Conservation (phyloP, 2,329 filamentous ascomycete genomes). For the Pseudodiploospora longispora region DNA sequence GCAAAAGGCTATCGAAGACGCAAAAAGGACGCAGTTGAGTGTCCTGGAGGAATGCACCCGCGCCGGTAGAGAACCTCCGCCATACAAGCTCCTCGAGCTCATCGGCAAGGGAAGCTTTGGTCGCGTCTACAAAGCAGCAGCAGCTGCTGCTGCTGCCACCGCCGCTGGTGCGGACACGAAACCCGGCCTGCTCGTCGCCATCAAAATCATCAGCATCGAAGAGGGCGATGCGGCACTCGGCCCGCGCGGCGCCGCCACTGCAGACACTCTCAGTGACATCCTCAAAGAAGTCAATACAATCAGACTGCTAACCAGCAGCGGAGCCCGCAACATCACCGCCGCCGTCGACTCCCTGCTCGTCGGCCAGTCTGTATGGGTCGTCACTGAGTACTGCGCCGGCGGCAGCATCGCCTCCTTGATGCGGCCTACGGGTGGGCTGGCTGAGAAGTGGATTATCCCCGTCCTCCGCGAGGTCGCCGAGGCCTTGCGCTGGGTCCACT, state of each 20-base stretch:
- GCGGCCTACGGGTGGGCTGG: constrained; percentile 57
- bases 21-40: constrained; percentile 55
- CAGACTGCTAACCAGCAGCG: constrained; percentile 62
- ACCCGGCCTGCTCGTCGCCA: constrained; percentile 45
- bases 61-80: constrained; percentile 49
- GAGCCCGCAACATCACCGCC: constrained; percentile 69
- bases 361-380: constrained; percentile 74
- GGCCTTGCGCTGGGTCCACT: constrained; percentile 58
- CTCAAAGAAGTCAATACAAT: constrained; percentile 57
- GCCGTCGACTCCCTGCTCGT: constrained; percentile 71
- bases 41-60: constrained; percentile 54
- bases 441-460: constrained; percentile 62
- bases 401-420: constrained; percentile 69
- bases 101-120: constrained; percentile 69
- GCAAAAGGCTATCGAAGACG: constrained; percentile 57
- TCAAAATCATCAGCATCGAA: constrained; percentile 73
- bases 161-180: constrained; percentile 12
- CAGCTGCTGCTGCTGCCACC: constrained; percentile 16
- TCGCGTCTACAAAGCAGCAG: constrained; percentile 60
- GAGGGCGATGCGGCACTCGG: constrained; percentile 53
- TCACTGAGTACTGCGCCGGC: constrained; percentile 77
- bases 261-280: constrained; percentile 55
- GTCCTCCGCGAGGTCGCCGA: constrained; percentile 58
- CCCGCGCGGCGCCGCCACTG: constrained; percentile 46
- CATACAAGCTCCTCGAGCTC: constrained; percentile 58